Percentiles rank a stretch among this genome's conserved stretches.
Evolutionary conservation across 2,329 filamentous ascomycete genomes (phyloP).

Genomic region (Xylaria polymorpha): DNA sequence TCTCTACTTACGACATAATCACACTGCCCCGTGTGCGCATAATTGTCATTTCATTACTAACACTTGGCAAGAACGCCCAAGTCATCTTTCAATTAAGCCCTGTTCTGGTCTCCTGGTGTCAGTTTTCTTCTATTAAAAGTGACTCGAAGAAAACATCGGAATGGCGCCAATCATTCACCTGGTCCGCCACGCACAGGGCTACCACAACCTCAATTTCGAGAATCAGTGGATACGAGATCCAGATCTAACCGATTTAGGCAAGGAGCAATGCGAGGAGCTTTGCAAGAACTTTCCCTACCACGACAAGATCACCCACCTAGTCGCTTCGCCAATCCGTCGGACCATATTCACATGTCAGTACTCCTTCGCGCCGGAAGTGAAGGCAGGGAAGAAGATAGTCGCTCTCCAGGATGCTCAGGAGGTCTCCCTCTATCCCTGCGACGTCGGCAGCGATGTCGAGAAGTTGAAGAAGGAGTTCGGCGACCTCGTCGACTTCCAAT

Average conservation of each 20-base stretch:
- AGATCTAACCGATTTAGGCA: conserved; percentile 78
- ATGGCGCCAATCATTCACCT: conserved; percentile 71
- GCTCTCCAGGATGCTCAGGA: conserved; percentile 84
- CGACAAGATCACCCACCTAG: conserved; percentile 72
- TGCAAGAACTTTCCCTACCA: conserved; percentile 72
- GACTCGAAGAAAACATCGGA: not conserved
- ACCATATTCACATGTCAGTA: conserved; percentile 82
- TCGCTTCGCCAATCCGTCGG: conserved; percentile 82
- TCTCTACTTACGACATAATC: not conserved
- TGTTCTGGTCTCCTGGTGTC: not conserved
- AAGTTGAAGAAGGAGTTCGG: conserved; percentile 71
- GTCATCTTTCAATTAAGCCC: not conserved
- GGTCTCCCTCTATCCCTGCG: conserved; percentile 78
- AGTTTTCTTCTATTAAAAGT: not conserved
- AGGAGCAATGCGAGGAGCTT: conserved; percentile 77
- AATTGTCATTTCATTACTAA: not conserved
- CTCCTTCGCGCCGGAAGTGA: conserved; percentile 70
- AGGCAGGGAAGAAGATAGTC: conserved; percentile 63
- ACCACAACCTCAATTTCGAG: conserved; percentile 78
- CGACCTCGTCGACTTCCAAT: conserved; percentile 69
- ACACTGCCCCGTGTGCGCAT: not conserved
- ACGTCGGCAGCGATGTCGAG: conserved; percentile 72
- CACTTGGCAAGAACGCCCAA: not conserved
- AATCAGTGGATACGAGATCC: conserved; percentile 84
- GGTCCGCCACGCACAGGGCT: conserved; percentile 81